Evolutionary conservation across 2,329 filamentous ascomycete genomes (phyloP), one percentile per base, ranked within the genome.

Genomic region (Epichloe sylvatica): DNA sequence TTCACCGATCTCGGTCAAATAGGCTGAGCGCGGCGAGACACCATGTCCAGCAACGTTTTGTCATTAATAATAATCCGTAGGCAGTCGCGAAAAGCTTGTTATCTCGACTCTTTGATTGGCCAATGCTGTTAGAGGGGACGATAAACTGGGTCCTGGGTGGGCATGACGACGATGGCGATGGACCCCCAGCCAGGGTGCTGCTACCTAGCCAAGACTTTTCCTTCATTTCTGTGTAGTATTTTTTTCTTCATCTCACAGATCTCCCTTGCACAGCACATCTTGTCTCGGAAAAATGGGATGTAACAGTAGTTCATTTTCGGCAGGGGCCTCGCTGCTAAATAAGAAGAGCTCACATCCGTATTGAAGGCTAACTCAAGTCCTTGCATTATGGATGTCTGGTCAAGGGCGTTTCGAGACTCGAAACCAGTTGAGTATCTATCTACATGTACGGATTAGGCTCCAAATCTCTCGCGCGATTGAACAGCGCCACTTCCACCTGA

Each of bases 51-150:
- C 21, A 4, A 21, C 21, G 21, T 35, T 48, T 45, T 42, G 41
- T 33, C 49, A 42, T 41, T 23, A 23, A n/a, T n/a, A n/a, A n/a
- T n/a, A n/a, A n/a, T n/a, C n/a, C n/a, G n/a, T 2, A 19, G 49
- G 39, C 44, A 50, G 50, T 46, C 43, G 46, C 33, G 44, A 44
- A 41, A 45, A 44, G 49, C 39, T 45, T 47, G 35, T 52, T 52
- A 50, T 52, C 51, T 41, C 11, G 37, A 4, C 17, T 25, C 5
- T 9, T 11, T 52, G 36, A 50, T 52, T 52, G 51, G 51, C 11
- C 48, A 45, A 49, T 44, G 34, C 6, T 13, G 13, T 21, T 5
- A 5, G 21, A 21, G 21, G 21, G 21, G 21, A 21, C 21, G 4
- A 21, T 5, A 5, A 21, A 1, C 21, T 21, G 21, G 21, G 40